A percentile compares a stretch with the other conserved stretches of the same genome.
These are phyloP conservation scores for Oryza brachyantha DNA, from an alignment of 176 grass and related monocot species.

Conservation along the genomic window DNA sequence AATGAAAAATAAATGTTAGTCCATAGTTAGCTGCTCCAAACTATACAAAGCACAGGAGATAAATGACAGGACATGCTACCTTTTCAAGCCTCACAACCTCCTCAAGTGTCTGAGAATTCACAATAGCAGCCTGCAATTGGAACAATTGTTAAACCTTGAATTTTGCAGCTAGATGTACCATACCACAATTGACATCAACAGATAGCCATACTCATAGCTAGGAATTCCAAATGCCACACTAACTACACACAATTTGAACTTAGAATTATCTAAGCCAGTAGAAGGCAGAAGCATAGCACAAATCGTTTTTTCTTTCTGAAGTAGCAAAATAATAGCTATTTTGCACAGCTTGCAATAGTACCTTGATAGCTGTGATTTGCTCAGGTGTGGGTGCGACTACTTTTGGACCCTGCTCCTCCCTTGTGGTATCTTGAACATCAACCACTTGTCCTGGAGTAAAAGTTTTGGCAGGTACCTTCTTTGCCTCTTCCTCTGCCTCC, in stretches of 20 bases:
- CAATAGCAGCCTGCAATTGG: slow-evolving; percentile 68
- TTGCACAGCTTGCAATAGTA: slow-evolving; percentile 13
- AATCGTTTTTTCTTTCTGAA: background rate
- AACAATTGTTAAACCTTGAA: slow-evolving; percentile 7
- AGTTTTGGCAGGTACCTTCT: slow-evolving; percentile 80
- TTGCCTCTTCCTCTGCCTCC: slow-evolving; percentile 90
- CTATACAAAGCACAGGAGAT: background rate
- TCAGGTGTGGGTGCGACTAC: slow-evolving; percentile 81
- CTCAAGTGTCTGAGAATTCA: slow-evolving; percentile 92
- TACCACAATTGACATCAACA: background rate
- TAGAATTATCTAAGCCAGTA: background rate
- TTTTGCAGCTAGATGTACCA: background rate
- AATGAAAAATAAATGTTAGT: background rate
- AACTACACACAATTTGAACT: background rate
- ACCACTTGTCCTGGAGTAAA: slow-evolving; percentile 56
- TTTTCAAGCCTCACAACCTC: slow-evolving; percentile 95
- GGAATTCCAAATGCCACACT: background rate
- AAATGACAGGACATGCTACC: slow-evolving; percentile 27
- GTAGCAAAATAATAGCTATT: background rate
- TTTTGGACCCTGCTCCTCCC: slow-evolving; percentile 62
- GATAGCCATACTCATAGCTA: background rate
- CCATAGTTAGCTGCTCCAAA: background rate
- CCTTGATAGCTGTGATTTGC: slow-evolving; percentile 99
- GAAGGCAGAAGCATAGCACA: background rate
- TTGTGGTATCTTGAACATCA: slow-evolving; percentile 41